These are phyloP conservation scores for Chlamydomonas incerta DNA, from an alignment of 139 green algal species.

Conservation along the genomic window DNA sequence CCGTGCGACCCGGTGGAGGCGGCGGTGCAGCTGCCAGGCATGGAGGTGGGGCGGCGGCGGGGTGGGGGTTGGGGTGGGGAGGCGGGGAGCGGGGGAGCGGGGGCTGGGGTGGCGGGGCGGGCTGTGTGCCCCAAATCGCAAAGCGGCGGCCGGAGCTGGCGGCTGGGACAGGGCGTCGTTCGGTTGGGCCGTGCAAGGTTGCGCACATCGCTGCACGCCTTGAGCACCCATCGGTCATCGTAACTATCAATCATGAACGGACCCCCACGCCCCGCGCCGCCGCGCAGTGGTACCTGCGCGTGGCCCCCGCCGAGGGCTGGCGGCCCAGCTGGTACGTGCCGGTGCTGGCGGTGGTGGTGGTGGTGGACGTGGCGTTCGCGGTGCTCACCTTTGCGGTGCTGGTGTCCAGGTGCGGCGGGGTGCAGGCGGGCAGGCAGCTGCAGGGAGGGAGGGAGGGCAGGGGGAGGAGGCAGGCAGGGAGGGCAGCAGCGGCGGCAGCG, in stretches of 20 bases:
- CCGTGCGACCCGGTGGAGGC: conserved; percentile 3
- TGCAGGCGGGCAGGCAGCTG: background rate
- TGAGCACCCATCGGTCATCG: too few relatives aligned
- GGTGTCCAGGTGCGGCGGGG: background rate
- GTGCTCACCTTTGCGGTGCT: background rate
- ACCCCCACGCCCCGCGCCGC: too few relatives aligned
- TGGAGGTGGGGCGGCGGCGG: background rate
- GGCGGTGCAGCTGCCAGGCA: background rate
- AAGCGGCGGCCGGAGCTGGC: too few relatives aligned
- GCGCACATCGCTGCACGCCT: too few relatives aligned
- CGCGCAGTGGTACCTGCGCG: background rate
- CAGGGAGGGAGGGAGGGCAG: too few relatives aligned
- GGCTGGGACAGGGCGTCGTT: too few relatives aligned
- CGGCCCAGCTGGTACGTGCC: background rate
- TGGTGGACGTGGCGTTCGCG: background rate
- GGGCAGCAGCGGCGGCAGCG: too few relatives aligned
- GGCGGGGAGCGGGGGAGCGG: background rate
- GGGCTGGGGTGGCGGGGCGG: too few relatives aligned
- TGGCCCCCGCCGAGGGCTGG: background rate
- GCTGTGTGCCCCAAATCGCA: too few relatives aligned
- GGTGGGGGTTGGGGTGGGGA: background rate
- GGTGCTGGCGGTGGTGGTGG: background rate
- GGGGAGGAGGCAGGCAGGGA: too few relatives aligned
- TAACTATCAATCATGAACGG: too few relatives aligned
- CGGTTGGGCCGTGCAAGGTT: too few relatives aligned